Base-by-base conservation (phyloP, 306 rosid genomes). In the Casuarina equisetifolia region DNA sequence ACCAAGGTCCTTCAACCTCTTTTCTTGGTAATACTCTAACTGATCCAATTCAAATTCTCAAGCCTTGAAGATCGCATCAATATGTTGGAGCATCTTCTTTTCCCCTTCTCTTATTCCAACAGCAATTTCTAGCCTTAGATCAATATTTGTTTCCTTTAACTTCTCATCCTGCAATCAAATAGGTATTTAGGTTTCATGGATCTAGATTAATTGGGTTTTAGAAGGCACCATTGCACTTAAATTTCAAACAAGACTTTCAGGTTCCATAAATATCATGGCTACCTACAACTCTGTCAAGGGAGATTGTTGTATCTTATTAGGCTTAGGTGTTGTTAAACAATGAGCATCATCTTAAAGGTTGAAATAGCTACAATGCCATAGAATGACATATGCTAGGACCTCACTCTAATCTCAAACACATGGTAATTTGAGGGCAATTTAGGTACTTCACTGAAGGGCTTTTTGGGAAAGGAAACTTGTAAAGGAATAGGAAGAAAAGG, bases 1-100 rank as follows among this genome's bases (percentile, higher is more conserved):
- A 48, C 98, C 98, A 78, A 95, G 97, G 39, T 95, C 97, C 91
- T 92, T 89, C 81, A 95, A 96, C 87, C 97, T 87, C 78, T 97
- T 87, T 82, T 95, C 97, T 73, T 90, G 98, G 80, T 95, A 92
- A 72, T 91, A 95, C 82, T 91, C 92, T 78, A 92, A 84, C 74
- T 72, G 61, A 79, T 83, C 77, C 81, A 95, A 74, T 73, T 88
- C 98, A 46, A 36, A 50, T 74, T 95, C 97, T 82, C 94, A 90
- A 77, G 76, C 88, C 82, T 82, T 70, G 85, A 95, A 95, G 62
- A 85, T 86, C 71, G 68, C 88, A 66, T 87, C 93, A 72, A 95
- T 88, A 80, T 91, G 91, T 76, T 85, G 95, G 86, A 95, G 83
- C 79, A 91, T 86, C 88, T 75, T 77, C 85, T 92, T 95, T 86